These are phyloP conservation scores for Cordyceps tenuipes DNA, from an alignment of 2,329 filamentous ascomycete species.

Conservation along the genomic window DNA sequence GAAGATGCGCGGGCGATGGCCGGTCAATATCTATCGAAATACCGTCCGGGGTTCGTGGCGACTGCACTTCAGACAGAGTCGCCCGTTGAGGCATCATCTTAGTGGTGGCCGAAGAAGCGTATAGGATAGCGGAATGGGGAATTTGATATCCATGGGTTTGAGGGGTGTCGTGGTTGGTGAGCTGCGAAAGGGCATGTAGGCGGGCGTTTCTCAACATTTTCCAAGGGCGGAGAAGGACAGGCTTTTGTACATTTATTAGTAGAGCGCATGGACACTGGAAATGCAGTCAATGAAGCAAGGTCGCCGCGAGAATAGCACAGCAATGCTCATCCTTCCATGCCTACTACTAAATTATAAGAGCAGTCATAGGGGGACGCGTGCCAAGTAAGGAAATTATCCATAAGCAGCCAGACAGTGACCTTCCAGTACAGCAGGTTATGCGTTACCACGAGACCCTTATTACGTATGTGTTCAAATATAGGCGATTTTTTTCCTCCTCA, in stretches of 20 bases:
- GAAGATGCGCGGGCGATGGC: slow-evolving; percentile 57
- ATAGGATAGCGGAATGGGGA: background rate
- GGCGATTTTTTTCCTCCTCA: background rate
- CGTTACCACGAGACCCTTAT: too few relatives aligned
- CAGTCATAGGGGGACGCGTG: too few relatives aligned
- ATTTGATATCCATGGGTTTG: background rate
- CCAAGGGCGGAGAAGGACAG: background rate
- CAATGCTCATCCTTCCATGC: background rate
- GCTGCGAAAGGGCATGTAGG: background rate
- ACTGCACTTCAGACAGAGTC: slow-evolving; percentile 5
- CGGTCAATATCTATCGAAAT: slow-evolving; percentile 53
- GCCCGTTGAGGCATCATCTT: slow-evolving; percentile 21
- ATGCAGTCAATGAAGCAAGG: background rate
- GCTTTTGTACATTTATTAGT: slow-evolving; percentile 3
- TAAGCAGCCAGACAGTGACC: too few relatives aligned
- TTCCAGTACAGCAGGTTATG: too few relatives aligned
- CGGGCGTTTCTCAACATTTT: background rate
- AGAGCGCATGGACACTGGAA: background rate
- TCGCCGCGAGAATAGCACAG: background rate
- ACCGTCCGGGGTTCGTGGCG: slow-evolving; percentile 43
- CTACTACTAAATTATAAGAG: too few relatives aligned
- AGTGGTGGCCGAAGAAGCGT: background rate
- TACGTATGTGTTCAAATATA: background rate
- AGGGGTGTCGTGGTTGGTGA: background rate
- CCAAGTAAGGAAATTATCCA: too few relatives aligned